Base-by-base conservation (phyloP, 306 rosid species). In the Sindora glabra region DNA sequence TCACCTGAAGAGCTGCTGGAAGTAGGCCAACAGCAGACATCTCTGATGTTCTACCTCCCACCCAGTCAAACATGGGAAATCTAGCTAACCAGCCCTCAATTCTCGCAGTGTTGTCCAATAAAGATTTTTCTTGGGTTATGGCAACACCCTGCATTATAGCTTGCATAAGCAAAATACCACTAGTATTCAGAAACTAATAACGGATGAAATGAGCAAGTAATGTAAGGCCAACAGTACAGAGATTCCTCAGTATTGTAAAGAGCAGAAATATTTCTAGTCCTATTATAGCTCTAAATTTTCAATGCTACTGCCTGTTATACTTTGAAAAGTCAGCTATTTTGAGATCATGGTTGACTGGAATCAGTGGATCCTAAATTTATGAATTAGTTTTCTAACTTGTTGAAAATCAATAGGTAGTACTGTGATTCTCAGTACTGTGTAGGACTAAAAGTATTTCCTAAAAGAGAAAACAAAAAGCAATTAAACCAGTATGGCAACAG, bases 21-120 rank as follows among this genome's bases (percentile, higher is more conserved):
- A 92, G 99, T 76, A 92, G 90, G 75, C 98, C 98, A 48, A 92
- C 98, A 8, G 98, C 98, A 57, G 98, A 92, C 98, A 92, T 92
- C 68, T 76, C 96, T 2, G 96, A 92, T 4, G 96, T 92, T 67
- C 98, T 79, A 53, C 98, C 96, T 71, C 98, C 98, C 59, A 92
- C 98, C 98, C 98, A 92, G 57, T 92, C 98, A 80, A 92, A 92
- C 98, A 92, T 92, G 10, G 98, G 98, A 69, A 92, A 83, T 77
- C 95, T 86, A 55, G 98, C 96, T 54, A 92, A 63, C 98, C 98
- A 92, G 36, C 98, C 86, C 77, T 92, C 98, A 70, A 92, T 86
- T 79, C 94, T 92, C 17, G 98, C 98, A 68, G 98, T 88, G 56
- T 92, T 92, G 69, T n/a, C n/a, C n/a, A n/a, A n/a, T n/a, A n/a